A percentile compares a stretch with the other conserved stretches of the same genome.
Evolutionary conservation across 805 yeast genomes (phyloP).

Genomic region (Cyberlindnera lachancei): DNA sequence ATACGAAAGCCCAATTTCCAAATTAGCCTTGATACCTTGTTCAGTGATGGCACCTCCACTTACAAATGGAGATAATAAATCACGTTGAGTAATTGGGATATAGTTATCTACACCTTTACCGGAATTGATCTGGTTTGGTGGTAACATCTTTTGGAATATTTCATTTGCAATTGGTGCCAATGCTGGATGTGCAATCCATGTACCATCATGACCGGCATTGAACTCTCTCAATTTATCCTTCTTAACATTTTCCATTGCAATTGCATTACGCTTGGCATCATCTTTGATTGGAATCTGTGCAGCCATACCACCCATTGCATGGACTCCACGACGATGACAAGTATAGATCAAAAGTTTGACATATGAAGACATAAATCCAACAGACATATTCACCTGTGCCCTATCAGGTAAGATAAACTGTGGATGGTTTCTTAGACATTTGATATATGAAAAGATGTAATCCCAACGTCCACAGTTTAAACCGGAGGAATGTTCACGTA

Average conservation of each 20-base stretch:
- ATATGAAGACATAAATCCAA: conserved; percentile 75
- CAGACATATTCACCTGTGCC: conserved; percentile 70
- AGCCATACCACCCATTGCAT: conserved; percentile 90
- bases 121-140: conserved; percentile 64
- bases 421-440: conserved; percentile 62
- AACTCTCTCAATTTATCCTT: conserved; percentile 75
- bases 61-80: conserved; percentile 34
- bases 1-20: conserved; percentile 69
- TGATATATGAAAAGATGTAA: conserved; percentile 75
- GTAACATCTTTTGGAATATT: conserved; percentile 73
- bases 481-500: conserved; percentile 72
- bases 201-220: conserved; percentile 75
- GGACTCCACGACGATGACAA: conserved; percentile 73
- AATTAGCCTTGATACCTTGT: conserved; percentile 63
- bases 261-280: conserved; percentile 53
- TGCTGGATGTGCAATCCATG: conserved; percentile 89
- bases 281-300: conserved; percentile 78
- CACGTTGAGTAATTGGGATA: conserved; percentile 37
- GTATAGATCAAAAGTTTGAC: conserved; percentile 66
- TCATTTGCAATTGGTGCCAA: conserved; percentile 64
- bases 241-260: conserved; percentile 66
- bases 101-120: conserved; percentile 27
- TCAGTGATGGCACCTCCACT: conserved; percentile 58
- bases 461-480: conserved; percentile 90
- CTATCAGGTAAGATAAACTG: conserved; percentile 71